A percentile compares a stretch with the other conserved stretches of the same genome.
Conservation (phyloP, 106 monocot species). For the Dactylorhiza incarnata region DNA sequence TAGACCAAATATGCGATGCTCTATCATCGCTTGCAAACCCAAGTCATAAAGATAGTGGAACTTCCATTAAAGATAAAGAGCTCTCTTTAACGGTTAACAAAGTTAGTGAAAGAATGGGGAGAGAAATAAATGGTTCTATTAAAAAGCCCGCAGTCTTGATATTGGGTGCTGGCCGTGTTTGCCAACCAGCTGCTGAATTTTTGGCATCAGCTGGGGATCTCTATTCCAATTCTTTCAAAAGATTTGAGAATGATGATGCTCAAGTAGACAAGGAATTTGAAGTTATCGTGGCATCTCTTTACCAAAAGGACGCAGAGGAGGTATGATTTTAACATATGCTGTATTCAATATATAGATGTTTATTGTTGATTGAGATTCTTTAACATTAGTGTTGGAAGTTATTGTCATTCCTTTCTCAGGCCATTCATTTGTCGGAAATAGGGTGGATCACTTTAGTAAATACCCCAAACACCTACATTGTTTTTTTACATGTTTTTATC, state of each 20-base stretch:
- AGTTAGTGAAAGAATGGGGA: conserved; percentile 30
- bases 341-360: background rate
- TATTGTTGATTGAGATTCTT: background rate
- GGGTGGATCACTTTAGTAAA: background rate
- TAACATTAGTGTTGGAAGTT: background rate
- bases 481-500: background rate
- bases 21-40: conserved; percentile 49
- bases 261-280: conserved; percentile 33
- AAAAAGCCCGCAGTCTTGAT: conserved; percentile 54
- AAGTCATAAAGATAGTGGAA: conserved; percentile 19
- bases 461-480: background rate
- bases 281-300: conserved; percentile 91
- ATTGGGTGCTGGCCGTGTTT: conserved; percentile 90
- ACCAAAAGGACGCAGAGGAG: conserved; percentile 87
- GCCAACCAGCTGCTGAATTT: conserved; percentile 79
- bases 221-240: conserved; percentile 14
- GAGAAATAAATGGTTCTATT: conserved; percentile 8
- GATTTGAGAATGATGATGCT: conserved; percentile 14
- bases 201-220: conserved; percentile 42
- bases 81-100: conserved; percentile 47
- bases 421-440: background rate
- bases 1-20: conserved; percentile 78
- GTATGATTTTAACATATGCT: conserved; percentile 24
- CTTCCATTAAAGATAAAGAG: conserved; percentile 31
- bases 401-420: background rate